Evolutionary conservation across 352 stramenopile genomes (phyloP), one percentile per base, ranked within the genome.

Genomic region (Phytophthora rubi): DNA sequence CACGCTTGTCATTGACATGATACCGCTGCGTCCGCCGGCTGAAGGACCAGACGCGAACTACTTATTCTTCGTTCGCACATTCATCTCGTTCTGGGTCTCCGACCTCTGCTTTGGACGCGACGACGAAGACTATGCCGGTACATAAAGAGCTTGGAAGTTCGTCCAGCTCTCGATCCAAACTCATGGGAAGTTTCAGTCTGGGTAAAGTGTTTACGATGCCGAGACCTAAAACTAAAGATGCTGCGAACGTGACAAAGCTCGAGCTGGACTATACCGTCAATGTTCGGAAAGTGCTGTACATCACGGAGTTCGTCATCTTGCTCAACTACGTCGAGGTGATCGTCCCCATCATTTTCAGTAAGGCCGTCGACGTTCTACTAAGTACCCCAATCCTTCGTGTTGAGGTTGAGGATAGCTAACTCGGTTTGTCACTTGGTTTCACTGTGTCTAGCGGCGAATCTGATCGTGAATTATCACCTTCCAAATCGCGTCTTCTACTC

Each of bases 231-330:
- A 9, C 32, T 53, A 10, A 52, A 8, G 44, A 49, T 15, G n/a
- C 16, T 3, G 26, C 28, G 4, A 47, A 64, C 6, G 26, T 61
- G 3, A 33, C 45, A 9, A 28, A 58, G 30, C 60, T 53, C 0
- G 64, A 80, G 16, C 62, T 75, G 8, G 33, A 68, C 16, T 79
- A 81, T 16, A 53, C 72, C 1, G 21, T 65, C 0, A 47, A 70
- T 10, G 53, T 71, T 0, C 54, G 72, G 4, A 53, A 72, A 33
- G 45, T 83, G 37, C 65, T 87, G 3, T 80, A 85, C 39, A 65
- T 82, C 51, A 78, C 80, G 2, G 77, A 85, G 68, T 88, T 82
- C 12, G 32, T 85, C 16, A 23, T 85, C 21, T 59, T 85, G 53
- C 65, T 80, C 44, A 80, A 87, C 54, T 83, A 76, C 28, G 65